Percentiles rank a stretch among this genome's conserved stretches.
Conservation (phyloP, 306 rosid species). For the Cicer bijugum region DNA sequence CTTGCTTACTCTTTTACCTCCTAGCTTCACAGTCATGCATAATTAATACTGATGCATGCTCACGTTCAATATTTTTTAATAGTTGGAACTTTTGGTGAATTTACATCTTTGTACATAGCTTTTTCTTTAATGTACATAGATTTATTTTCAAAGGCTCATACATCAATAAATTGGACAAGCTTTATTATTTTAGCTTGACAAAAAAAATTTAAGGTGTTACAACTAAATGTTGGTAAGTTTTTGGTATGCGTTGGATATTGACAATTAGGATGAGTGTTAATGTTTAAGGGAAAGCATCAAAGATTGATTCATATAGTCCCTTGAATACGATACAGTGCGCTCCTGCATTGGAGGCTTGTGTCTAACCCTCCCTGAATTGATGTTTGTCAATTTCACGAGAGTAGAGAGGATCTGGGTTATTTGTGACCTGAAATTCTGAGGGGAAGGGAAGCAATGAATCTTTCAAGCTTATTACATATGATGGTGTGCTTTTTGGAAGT, state of each 20-base stretch:
- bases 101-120: not conserved
- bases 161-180: not conserved
- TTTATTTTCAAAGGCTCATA: not conserved
- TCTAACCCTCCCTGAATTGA: not conserved
- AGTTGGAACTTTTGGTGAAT: conserved; percentile 1
- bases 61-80: not conserved
- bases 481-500: conserved; percentile 15
- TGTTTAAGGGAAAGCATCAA: not conserved
- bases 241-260: conserved; percentile 12
- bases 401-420: not conserved
- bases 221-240: not conserved
- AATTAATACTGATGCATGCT: not conserved
- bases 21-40: not conserved
- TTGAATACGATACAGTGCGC: not conserved
- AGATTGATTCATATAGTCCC: not conserved
- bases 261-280: not conserved
- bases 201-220: not conserved
- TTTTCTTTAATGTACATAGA: not conserved
- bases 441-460: conserved; percentile 3
- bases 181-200: not conserved
- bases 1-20: not conserved
- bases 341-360: conserved; percentile 4
- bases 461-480: not conserved
- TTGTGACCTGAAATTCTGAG: not conserved
- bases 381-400: not conserved